A percentile compares a stretch with the other conserved stretches of the same genome.
Evolutionary conservation across 2,329 filamentous ascomycete species (phyloP).

Genomic region (Oidium heveae): DNA sequence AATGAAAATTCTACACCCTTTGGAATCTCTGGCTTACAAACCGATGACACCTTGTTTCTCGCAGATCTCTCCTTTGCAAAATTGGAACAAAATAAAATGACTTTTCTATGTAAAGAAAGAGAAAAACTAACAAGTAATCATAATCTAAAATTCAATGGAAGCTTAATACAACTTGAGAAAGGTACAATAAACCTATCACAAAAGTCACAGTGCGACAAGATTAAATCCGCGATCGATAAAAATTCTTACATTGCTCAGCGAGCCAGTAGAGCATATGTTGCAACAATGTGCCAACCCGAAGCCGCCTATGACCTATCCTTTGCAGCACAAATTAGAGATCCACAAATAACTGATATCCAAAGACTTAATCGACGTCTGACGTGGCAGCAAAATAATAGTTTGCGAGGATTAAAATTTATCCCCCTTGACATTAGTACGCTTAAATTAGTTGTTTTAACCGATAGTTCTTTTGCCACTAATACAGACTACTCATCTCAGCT

Average conservation of each 20-base stretch:
- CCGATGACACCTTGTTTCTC: neutral
- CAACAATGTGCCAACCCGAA: too few species aligned
- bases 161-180: too few species aligned
- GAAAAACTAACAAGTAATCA: too few species aligned
- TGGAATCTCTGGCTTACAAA: neutral
- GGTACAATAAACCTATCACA: too few species aligned
- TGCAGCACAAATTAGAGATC: neutral
- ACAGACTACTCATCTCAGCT: neutral
- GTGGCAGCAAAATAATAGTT: neutral
- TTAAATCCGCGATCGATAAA: too few species aligned
- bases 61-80: neutral
- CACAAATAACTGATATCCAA: neutral
- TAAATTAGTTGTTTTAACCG: neutral
- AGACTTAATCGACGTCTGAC: neutral
- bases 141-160: too few species aligned
- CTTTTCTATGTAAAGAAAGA: neutral
- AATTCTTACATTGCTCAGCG: too few species aligned
- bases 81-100: neutral
- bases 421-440: neutral
- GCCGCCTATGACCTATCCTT: neutral
- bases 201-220: too few species aligned
- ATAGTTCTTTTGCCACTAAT: neutral
- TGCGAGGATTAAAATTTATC: neutral
- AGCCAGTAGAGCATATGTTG: too few species aligned
- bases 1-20: neutral